Percentiles rank a stretch among this genome's conserved stretches.
Evolutionary conservation across 768 basidiomycete species (phyloP).

Genomic region (Suillus alpinus): DNA sequence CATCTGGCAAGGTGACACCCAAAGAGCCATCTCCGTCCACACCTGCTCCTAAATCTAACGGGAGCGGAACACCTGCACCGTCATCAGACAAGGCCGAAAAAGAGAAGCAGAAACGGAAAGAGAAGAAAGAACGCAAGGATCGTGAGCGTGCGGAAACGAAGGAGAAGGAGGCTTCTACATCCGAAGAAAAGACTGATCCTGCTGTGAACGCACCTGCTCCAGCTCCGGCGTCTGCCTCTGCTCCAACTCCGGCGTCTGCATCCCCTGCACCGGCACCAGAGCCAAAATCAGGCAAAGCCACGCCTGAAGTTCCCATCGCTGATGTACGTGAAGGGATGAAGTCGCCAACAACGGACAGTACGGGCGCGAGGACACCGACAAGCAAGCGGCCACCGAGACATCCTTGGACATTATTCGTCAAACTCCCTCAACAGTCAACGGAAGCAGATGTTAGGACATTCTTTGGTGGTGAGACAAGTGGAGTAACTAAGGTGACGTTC

Average conservation of each 20-base stretch:
- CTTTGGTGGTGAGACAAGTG: slow-evolving; percentile 67
- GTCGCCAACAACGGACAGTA: slow-evolving; percentile 55
- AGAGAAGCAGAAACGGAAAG: slow-evolving; percentile 57
- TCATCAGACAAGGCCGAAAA: slow-evolving; percentile 51
- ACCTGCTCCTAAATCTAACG: slow-evolving; percentile 30
- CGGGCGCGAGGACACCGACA: slow-evolving; percentile 71
- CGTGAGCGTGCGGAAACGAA: slow-evolving; percentile 44
- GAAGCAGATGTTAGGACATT: slow-evolving; percentile 74
- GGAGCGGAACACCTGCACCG: slow-evolving; percentile 26
- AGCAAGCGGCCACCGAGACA: slow-evolving; percentile 59
- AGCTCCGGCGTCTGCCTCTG: neutral
- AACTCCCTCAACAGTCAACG: slow-evolving; percentile 48
- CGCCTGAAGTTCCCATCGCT: slow-evolving; percentile 29
- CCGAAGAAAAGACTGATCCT: slow-evolving; percentile 31
- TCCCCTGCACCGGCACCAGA: slow-evolving; percentile 8
- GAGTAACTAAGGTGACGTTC: slow-evolving; percentile 66
- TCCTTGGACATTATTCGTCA: slow-evolving; percentile 87
- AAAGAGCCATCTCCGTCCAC: slow-evolving; percentile 35
- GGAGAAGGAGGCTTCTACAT: slow-evolving; percentile 31
- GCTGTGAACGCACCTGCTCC: slow-evolving; percentile 14
- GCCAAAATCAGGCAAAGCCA: slow-evolving; percentile 39
- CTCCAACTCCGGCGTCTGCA: neutral
- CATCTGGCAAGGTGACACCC: slow-evolving; percentile 24
- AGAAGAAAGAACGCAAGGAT: slow-evolving; percentile 63
- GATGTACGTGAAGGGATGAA: slow-evolving; percentile 40